phyloP scores from a whole-genome alignment of 75 land plant genomes.

The Cunninghamia lanceolata region DNA sequence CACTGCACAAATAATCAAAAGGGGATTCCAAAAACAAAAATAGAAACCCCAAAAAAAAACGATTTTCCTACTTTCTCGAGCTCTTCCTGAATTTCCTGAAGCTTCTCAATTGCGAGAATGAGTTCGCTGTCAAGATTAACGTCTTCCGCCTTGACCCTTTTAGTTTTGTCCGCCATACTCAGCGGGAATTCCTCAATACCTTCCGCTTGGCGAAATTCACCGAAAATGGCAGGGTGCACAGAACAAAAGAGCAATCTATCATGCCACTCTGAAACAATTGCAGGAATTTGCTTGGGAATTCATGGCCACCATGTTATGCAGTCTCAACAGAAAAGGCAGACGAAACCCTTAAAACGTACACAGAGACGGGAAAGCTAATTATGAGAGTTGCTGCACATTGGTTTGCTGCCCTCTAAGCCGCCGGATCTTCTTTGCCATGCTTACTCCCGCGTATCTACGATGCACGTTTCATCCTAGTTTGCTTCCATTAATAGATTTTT shows the following conservation, averaged over 20 bases:
- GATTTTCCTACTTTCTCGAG: slow-evolving; percentile 66
- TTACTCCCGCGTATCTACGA: too few relatives aligned
- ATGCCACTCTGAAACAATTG: background rate
- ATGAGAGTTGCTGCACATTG: too few relatives aligned
- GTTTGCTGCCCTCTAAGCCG: too few relatives aligned
- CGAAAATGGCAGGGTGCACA: background rate
- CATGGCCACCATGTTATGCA: too few relatives aligned
- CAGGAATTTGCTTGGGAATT: background rate
- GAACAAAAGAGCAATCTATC: background rate
- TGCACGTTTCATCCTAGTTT: too few relatives aligned
- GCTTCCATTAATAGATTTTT: too few relatives aligned
- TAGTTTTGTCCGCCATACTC: slow-evolving; percentile 33
- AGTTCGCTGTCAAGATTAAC: slow-evolving; percentile 48
- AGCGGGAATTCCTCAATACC: background rate
- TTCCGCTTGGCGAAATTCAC: background rate
- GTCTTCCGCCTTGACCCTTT: slow-evolving; percentile 40
- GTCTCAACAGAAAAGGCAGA: background rate
- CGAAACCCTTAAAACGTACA: background rate
- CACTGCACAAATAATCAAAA: background rate
- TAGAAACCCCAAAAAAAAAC: background rate
- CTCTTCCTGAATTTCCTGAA: slow-evolving; percentile 89
- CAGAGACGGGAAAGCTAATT: too few relatives aligned
- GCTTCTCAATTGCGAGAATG: slow-evolving; percentile 70
- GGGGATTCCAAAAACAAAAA: background rate
- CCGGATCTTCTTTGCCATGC: too few relatives aligned